phyloP scores from a whole-genome alignment of 2,329 filamentous ascomycete genomes.

The Pestalotiopsis sp. region DNA sequence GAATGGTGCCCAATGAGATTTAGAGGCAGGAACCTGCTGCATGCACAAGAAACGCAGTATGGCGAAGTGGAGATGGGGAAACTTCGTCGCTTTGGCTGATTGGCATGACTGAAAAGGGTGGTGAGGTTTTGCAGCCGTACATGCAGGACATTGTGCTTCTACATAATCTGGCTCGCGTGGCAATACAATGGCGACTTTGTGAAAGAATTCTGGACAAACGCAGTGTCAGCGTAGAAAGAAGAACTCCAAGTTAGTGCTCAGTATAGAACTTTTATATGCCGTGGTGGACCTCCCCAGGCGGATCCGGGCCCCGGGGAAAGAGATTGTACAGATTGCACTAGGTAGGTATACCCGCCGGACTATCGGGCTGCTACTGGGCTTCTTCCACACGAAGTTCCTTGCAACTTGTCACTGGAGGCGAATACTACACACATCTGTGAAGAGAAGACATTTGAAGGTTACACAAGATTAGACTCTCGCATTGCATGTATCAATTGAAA shows the following conservation, averaged over 20 bases:
- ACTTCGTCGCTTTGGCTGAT: conserved; percentile 22
- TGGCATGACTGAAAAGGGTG: conserved; percentile 11
- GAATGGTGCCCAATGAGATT: conserved; percentile 37
- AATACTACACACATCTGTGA: neutral
- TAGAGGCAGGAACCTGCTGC: conserved; percentile 17
- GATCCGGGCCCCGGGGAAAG: no score
- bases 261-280: no score
- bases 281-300: no score
- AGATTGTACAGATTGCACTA: no score
- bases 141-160: neutral
- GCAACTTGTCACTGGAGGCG: no score
- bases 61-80: conserved; percentile 30
- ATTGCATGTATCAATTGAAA: neutral
- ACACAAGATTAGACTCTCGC: neutral
- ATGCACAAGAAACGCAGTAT: conserved; percentile 30
- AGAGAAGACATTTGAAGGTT: neutral
- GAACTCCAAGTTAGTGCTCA: no score
- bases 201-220: neutral
- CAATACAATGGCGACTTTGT: neutral
- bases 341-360: no score
- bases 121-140: conserved; percentile 6
- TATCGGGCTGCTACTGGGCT: no score
- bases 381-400: neutral
- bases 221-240: neutral
- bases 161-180: conserved; percentile 2